phyloP scores from a whole-genome alignment of 441 rosid species.

The Euphorbia corollata region DNA sequence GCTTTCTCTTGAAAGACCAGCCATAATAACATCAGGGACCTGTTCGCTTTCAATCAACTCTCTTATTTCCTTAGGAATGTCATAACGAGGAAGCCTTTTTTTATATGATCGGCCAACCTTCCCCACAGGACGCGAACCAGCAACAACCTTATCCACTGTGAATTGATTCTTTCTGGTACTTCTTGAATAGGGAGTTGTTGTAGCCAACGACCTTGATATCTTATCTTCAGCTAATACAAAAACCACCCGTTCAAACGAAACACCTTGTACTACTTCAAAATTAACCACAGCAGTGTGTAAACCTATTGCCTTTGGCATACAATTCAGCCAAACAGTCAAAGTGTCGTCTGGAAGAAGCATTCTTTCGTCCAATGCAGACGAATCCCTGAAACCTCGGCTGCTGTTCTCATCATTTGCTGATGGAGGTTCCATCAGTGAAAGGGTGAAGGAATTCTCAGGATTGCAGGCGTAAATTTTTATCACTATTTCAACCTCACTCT shows the following conservation, averaged over 20 bases:
- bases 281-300: conserved; percentile 40
- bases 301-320: conserved; percentile 54
- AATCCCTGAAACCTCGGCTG: conserved; percentile 32
- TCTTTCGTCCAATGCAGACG: conserved; percentile 39
- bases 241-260: conserved; percentile 43
- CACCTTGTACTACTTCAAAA: conserved; percentile 42
- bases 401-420: conserved; percentile 19
- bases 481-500: conserved; percentile 47
- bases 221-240: conserved; percentile 50
- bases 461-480: conserved; percentile 41
- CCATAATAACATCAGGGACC: conserved; percentile 29
- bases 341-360: conserved; percentile 40
- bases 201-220: conserved; percentile 43
- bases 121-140: conserved; percentile 27
- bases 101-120: conserved; percentile 9
- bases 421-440: conserved; percentile 52
- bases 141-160: conserved; percentile 26
- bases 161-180: conserved; percentile 27
- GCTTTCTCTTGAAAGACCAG: conserved; percentile 30
- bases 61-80: conserved; percentile 37
- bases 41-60: conserved; percentile 35
- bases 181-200: conserved; percentile 35
- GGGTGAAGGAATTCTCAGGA: conserved; percentile 38
- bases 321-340: conserved; percentile 50
- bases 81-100: conserved; percentile 35